Evolutionary conservation across 208 protist species (phyloP).

Genomic region (Leishmania arabica): DNA sequence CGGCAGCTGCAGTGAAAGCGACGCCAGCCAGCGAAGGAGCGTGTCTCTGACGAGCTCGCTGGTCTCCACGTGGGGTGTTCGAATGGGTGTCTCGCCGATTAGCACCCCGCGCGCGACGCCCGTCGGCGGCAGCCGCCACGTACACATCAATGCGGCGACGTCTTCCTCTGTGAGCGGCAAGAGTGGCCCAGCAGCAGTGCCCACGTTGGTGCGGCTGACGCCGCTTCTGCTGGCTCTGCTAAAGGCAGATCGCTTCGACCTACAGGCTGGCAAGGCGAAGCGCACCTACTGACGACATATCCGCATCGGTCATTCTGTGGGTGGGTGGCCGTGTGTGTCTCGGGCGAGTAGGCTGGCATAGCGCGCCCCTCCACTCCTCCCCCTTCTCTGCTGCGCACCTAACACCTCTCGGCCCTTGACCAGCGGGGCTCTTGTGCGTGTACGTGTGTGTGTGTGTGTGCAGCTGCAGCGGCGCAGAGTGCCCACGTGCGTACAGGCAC

Average conservation of each 20-base stretch:
- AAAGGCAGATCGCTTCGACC: conserved; percentile 20
- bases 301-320: background rate
- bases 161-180: background rate
- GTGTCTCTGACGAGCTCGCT: background rate
- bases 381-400: conserved; percentile 8
- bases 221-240: conserved; percentile 15
- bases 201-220: conserved; percentile 8
- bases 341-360: background rate
- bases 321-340: background rate
- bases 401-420: background rate
- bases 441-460: too few species aligned
- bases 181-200: background rate
- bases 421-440: too few species aligned
- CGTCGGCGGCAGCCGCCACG: background rate
- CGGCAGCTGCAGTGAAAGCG: background rate
- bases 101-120: conserved; percentile 9
- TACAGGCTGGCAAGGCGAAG: conserved; percentile 22
- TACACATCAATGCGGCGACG: background rate
- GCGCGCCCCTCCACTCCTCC: background rate
- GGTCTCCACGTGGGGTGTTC: background rate
- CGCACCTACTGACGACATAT: background rate
- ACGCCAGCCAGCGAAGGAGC: background rate
- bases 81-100: conserved; percentile 16
- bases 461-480: too few species aligned
- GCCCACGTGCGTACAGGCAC: too few species aligned